Conservation (phyloP, 257 asterid species). For the Osmanthus fragrans region DNA sequence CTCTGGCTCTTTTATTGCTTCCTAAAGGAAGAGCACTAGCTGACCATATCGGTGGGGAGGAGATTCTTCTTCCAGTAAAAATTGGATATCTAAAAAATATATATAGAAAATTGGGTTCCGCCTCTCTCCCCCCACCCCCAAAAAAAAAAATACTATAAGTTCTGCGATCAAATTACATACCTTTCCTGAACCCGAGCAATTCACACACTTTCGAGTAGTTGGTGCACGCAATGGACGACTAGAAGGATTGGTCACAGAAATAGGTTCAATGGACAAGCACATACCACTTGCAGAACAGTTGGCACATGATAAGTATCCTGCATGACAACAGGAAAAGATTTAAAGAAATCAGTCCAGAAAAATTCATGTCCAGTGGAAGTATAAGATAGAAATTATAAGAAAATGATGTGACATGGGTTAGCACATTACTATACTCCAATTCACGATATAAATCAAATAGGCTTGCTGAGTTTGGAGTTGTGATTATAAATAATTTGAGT, state of each 20-base stretch:
- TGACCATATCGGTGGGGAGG: background rate
- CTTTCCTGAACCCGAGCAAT: conserved; percentile 97
- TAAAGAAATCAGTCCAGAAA: background rate
- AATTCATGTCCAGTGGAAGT: background rate
- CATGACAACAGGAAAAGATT: conserved; percentile 4
- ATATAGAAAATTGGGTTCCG: background rate
- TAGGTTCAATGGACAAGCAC: conserved; percentile 67
- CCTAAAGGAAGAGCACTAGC: no score
- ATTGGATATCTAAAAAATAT: background rate
- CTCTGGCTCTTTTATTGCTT: no score
- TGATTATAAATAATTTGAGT: background rate
- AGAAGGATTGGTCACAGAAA: conserved; percentile 45
- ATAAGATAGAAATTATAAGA: background rate
- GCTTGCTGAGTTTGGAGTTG: background rate
- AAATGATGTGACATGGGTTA: background rate
- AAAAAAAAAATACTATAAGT: background rate
- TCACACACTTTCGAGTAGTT: conserved; percentile 66
- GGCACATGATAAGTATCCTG: conserved; percentile 94
- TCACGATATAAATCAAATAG: background rate
- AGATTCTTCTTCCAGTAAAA: background rate
- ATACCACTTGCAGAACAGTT: conserved; percentile 81
- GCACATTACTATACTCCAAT: background rate
- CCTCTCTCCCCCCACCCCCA: no score
- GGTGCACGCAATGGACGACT: conserved; percentile 50
- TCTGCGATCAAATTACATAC: conserved; percentile 35